Percentiles rank a stretch among this genome's conserved stretches.
These are phyloP conservation scores for Xerocomus potaroensis DNA, from an alignment of 768 basidiomycete genomes.

Conservation along the genomic window DNA sequence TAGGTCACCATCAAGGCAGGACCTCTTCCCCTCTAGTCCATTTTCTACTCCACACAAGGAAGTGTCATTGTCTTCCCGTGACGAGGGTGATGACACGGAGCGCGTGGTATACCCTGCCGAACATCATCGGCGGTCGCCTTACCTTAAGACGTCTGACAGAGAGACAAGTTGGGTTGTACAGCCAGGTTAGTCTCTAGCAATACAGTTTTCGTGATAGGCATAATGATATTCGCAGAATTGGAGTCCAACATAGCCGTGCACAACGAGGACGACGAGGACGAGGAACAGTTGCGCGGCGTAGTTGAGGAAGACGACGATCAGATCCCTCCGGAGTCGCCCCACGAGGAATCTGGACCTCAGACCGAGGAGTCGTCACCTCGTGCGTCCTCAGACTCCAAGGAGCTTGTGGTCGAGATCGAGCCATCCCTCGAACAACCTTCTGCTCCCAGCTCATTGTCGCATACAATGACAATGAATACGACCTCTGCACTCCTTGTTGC, in stretches of 20 bases:
- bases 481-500: slow-evolving; percentile 37
- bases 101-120: slow-evolving; percentile 62
- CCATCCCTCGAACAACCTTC: slow-evolving; percentile 49
- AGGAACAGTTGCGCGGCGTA: slow-evolving; percentile 34
- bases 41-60: slow-evolving; percentile 71
- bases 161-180: slow-evolving; percentile 77
- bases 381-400: slow-evolving; percentile 55
- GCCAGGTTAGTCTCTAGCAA: slow-evolving; percentile 47
- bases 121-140: slow-evolving; percentile 48
- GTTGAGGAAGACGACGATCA: slow-evolving; percentile 44
- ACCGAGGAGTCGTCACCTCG: slow-evolving; percentile 53
- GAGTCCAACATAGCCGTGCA: slow-evolving; percentile 65
- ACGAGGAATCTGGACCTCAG: slow-evolving; percentile 42
- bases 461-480: slow-evolving; percentile 41
- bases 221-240: slow-evolving; percentile 38
- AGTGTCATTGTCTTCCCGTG: slow-evolving; percentile 40
- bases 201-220: slow-evolving; percentile 3
- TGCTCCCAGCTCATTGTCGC: slow-evolving; percentile 43
- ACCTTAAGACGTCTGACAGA: slow-evolving; percentile 45
- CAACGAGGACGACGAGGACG: slow-evolving; percentile 45
- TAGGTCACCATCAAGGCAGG: slow-evolving; percentile 49
- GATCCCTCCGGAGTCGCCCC: slow-evolving; percentile 49
- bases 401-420: slow-evolving; percentile 60
- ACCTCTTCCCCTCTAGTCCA: slow-evolving; percentile 63
- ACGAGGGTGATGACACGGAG: slow-evolving; percentile 57